These are phyloP conservation scores for Lepidium sativum DNA, from an alignment of 345 rosid genomes.

Conservation along the genomic window DNA sequence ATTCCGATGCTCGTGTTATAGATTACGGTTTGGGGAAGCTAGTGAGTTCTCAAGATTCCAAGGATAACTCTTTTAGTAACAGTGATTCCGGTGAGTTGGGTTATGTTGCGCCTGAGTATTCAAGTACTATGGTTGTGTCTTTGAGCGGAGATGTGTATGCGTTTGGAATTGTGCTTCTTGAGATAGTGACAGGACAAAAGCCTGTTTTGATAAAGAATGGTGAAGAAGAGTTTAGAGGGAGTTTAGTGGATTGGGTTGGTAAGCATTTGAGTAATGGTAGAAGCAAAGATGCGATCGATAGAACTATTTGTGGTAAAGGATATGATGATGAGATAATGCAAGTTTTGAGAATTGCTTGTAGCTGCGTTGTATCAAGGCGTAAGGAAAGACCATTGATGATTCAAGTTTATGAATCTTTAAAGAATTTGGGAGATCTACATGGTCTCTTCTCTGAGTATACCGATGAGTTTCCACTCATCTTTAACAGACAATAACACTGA, in stretches of 20 bases:
- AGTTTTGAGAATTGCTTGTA: slow-evolving; percentile 32
- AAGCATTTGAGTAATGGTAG: slow-evolving; percentile 21
- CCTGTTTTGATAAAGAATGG: slow-evolving; percentile 28
- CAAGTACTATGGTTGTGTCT: too few species aligned
- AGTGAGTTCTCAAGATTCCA: too few species aligned
- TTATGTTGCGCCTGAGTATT: too few species aligned
- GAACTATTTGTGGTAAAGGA: slow-evolving; percentile 29
- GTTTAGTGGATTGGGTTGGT: slow-evolving; percentile 54
- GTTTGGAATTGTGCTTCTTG: too few species aligned
- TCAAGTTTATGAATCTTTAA: slow-evolving; percentile 35
- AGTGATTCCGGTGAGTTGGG: too few species aligned
- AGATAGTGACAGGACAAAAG: too few species aligned
- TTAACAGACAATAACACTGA: slow-evolving; percentile 26
- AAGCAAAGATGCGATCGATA: slow-evolving; percentile 32
- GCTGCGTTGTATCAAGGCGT: slow-evolving; percentile 37
- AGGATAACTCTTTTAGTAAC: too few species aligned
- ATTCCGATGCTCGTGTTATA: slow-evolving; percentile 41
- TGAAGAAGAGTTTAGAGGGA: slow-evolving; percentile 46
- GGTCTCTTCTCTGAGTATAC: slow-evolving; percentile 26
- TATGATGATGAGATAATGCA: slow-evolving; percentile 32
- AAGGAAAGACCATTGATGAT: slow-evolving; percentile 41
- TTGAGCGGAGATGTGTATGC: too few species aligned
- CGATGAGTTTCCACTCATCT: slow-evolving; percentile 36
- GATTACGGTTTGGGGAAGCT: slow-evolving; percentile 53
- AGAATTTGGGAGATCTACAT: slow-evolving; percentile 33